These are phyloP conservation scores for Xylaria sp. DNA, from an alignment of 2,329 filamentous ascomycete genomes.

Conservation along the genomic window DNA sequence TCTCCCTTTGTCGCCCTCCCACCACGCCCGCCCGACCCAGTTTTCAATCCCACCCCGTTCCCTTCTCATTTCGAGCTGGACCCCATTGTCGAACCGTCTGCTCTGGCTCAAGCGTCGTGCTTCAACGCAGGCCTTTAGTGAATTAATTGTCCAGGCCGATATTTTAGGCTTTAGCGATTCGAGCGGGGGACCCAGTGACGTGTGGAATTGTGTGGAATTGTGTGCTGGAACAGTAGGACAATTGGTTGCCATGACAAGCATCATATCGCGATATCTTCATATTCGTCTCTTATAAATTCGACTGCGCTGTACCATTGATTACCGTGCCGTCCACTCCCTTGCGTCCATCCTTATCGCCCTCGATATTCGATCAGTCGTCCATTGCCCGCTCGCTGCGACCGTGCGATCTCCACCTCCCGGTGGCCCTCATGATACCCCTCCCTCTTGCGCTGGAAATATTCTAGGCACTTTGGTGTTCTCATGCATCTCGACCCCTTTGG, in stretches of 20 bases:
- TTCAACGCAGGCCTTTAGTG: constrained; percentile 12
- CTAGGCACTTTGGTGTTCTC: constrained; percentile 1
- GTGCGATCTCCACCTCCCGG: constrained; percentile 4
- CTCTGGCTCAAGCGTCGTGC: constrained; percentile 7
- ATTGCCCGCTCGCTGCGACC: constrained; percentile 19
- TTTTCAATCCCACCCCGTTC: neutral
- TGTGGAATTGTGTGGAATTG: constrained; percentile 4
- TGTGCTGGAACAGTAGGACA: neutral
- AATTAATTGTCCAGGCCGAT: no score
- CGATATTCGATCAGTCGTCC: neutral
- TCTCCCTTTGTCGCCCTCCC: constrained; percentile 13
- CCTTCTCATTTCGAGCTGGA: constrained; percentile 5
- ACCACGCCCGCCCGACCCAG: neutral
- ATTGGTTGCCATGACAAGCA: constrained; percentile 16
- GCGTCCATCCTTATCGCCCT: neutral
- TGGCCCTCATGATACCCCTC: constrained; percentile 23
- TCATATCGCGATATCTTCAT: neutral
- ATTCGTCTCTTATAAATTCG: constrained; percentile 12
- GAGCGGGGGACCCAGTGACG: neutral
- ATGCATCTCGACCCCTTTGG: neutral
- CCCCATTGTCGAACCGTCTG: neutral
- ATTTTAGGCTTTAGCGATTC: neutral
- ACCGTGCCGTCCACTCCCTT: neutral
- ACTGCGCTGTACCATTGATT: neutral
- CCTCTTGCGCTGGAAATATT: constrained; percentile 9